Conservation (phyloP, 2,329 filamentous ascomycete species). For the Sporothrix pallida region DNA sequence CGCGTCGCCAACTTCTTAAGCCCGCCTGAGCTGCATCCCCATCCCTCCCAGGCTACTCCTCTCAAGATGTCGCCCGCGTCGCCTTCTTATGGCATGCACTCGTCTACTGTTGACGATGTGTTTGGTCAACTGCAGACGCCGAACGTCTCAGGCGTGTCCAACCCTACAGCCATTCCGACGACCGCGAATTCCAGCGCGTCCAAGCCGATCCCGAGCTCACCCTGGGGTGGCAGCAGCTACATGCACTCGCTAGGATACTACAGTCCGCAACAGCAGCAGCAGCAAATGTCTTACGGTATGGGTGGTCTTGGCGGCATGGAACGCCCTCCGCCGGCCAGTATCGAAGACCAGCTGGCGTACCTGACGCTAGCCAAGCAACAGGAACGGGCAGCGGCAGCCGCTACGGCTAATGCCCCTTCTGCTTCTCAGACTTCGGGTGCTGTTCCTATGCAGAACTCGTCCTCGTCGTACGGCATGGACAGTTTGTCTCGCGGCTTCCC, state of each 20-base stretch:
- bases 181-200: conserved; percentile 28
- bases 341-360: conserved; percentile 35
- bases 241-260: conserved; percentile 29
- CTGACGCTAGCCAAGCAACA: conserved; percentile 32
- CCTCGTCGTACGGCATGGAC: conserved; percentile 30
- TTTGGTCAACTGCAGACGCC: conserved; percentile 51
- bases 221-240: conserved; percentile 49
- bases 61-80: conserved; percentile 16
- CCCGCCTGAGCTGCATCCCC: conserved; percentile 48
- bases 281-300: background rate
- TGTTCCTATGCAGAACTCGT: background rate
- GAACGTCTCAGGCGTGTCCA: background rate
- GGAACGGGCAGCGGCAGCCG: conserved; percentile 10
- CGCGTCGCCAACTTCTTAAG: conserved; percentile 58
- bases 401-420: background rate
- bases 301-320: conserved; percentile 13
- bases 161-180: background rate
- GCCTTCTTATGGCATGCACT: conserved; percentile 62
- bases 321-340: conserved; percentile 29
- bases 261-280: conserved; percentile 1
- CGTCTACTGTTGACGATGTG: conserved; percentile 56
- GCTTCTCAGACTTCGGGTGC: background rate
- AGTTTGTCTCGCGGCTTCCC: conserved; percentile 36
- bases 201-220: conserved; percentile 52
- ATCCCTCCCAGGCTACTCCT: background rate